Evolutionary conservation across 2,329 filamentous ascomycete genomes (phyloP), one percentile per base, ranked within the genome.

Genomic region (Colletotrichum salicis): DNA sequence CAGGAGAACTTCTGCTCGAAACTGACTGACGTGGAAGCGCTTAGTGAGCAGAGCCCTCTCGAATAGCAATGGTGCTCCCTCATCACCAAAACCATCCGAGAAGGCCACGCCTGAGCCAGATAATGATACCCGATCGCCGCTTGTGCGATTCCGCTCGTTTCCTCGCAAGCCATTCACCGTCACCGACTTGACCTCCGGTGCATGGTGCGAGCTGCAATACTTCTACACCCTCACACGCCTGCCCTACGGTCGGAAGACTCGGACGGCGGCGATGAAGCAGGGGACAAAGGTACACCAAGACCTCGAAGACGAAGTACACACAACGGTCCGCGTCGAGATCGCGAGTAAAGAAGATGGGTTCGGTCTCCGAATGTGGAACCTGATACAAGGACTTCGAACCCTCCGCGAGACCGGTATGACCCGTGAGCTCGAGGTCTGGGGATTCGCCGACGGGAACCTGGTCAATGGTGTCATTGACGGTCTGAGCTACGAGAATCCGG

Each of bases 141-240:
- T 98, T 2, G 88, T 94, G 73, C 90, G 93, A 41, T 97, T 97
- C 77, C 92, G 95, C 48, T 90, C 90, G 1, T 91, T 88, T 67
- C 94, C 94, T 0, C 92, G 88, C 77, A 96, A 94, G 78, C 90
- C 93, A 0, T 87, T 98, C 8, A 94, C 93, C 0, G 96, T 98
- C 1, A 95, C 94, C 2, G 96, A 99, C 80, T 84, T 98, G 29
- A 90, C 95, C 0, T 93, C 94, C 1, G 95, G 95, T 2, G 92
- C 95, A 8, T 99, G 96, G 96, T 99, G 96, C 80, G 96, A 99
- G 81, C 81, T 98, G 71, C 95, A 98, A 80, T 97, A 97, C 77
- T 95, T 91, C 86, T 98, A 97, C 82, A 94, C 91, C 0, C 86
- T 99, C 66, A 93, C 91, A 3, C 91, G 90, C 66, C 90, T 89